Conservation (phyloP, 352 stramenopile genomes). For the Halophytophthora polymorphica region DNA sequence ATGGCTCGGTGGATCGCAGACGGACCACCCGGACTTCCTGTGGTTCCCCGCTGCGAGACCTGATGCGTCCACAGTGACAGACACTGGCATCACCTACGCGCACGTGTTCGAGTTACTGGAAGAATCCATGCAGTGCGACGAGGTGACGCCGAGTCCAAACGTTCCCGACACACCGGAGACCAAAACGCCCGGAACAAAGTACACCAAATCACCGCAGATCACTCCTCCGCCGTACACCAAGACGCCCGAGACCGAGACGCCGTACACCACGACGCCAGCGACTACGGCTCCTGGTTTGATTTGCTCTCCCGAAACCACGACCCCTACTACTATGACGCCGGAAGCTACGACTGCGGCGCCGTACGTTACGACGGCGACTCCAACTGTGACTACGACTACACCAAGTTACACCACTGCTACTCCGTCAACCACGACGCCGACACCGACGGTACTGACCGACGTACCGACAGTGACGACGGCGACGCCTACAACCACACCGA, state of each 20-base stretch:
- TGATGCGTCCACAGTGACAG: conserved; percentile 16
- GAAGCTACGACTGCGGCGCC: conserved; percentile 3
- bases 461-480: too few relatives aligned
- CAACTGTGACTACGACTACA: not conserved
- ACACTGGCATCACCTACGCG: conserved; percentile 21
- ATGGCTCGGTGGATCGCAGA: conserved; percentile 29
- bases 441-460: conserved; percentile 1
- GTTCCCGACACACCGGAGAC: conserved; percentile 10
- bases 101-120: conserved; percentile 20
- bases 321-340: conserved; percentile 2
- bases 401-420: not conserved
- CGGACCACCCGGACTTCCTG: conserved; percentile 40
- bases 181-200: conserved; percentile 13
- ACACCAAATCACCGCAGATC: too few relatives aligned
- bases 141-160: conserved; percentile 18
- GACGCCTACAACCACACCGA: not conserved
- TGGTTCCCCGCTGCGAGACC: too few relatives aligned
- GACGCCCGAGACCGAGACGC: conserved; percentile 8
- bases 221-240: too few relatives aligned
- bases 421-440: not conserved
- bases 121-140: conserved; percentile 13
- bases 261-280: not conserved
- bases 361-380: conserved; percentile 2
- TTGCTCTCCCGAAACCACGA: conserved; percentile 10
- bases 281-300: conserved; percentile 10